These are phyloP conservation scores for Turritis glabra DNA, from an alignment of 345 rosid genomes.

Conservation along the genomic window DNA sequence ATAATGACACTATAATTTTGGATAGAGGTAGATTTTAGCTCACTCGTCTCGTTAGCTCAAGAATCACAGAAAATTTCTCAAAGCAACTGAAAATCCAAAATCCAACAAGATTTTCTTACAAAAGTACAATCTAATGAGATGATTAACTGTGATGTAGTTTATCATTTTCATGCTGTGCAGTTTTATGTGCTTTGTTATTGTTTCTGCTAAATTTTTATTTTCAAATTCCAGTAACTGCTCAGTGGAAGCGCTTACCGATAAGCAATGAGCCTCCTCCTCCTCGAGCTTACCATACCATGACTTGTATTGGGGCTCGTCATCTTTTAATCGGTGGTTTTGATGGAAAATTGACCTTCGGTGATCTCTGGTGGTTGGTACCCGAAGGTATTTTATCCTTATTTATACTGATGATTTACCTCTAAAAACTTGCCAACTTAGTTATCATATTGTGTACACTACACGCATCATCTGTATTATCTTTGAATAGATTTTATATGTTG, in stretches of 20 bases:
- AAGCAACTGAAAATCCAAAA: background rate
- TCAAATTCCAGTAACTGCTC: constrained; percentile 69
- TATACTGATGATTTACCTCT: constrained; percentile 13
- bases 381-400: constrained; percentile 60
- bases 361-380: constrained; percentile 95
- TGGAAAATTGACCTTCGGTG: constrained; percentile 90
- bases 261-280: constrained; percentile 81
- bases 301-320: constrained; percentile 69
- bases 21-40: constrained; percentile 65
- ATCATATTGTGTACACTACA: background rate
- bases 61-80: background rate
- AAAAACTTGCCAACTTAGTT: background rate
- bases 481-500: background rate
- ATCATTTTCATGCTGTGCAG: background rate
- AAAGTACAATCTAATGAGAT: constrained; percentile 17
- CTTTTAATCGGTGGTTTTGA: constrained; percentile 93
- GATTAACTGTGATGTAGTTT: constrained; percentile 9
- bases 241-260: constrained; percentile 80
- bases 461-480: background rate
- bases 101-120: background rate
- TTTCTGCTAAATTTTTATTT: constrained; percentile 17
- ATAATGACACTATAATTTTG: constrained; percentile 79
- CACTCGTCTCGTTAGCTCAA: background rate
- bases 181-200: background rate
- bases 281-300: constrained; percentile 93